Evolutionary conservation across 2,329 filamentous ascomycete genomes (phyloP).

Genomic region (Beauveria sp.): DNA sequence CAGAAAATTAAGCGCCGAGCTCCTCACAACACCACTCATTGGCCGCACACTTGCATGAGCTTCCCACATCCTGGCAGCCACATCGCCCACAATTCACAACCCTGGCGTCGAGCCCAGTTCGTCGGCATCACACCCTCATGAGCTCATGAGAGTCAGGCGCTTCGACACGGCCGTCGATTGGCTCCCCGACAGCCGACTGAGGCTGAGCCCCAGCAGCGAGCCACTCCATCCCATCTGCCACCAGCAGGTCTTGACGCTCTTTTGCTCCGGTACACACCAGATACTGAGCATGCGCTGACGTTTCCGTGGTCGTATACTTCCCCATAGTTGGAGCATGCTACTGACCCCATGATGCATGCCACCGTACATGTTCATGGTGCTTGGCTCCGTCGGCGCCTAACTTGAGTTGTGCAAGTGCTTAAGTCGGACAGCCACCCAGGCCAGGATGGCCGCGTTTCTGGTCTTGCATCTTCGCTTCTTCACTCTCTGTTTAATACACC

Average conservation of each 20-base stretch:
- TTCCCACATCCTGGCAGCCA: background rate
- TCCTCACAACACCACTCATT: conserved; percentile 7
- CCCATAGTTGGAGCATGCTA: background rate
- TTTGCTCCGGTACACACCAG: background rate
- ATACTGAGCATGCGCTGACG: background rate
- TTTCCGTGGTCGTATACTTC: background rate
- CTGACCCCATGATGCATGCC: conserved; percentile 5
- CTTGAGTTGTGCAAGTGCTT: conserved; percentile 3
- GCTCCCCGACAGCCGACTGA: background rate
- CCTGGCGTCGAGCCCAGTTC: conserved; percentile 4
- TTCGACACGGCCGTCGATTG: conserved; percentile 4
- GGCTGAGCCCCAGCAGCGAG: conserved; percentile 1
- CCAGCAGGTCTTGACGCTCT: background rate
- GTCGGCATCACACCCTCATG: conserved; percentile 1
- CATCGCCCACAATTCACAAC: background rate
- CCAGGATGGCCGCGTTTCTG: conserved; percentile 16
- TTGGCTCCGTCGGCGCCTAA: conserved; percentile 2
- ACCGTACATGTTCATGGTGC: background rate
- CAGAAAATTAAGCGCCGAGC: conserved; percentile 10
- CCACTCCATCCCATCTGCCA: conserved; percentile 1
- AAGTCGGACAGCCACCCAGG: conserved; percentile 14
- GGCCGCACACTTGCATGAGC: conserved; percentile 3
- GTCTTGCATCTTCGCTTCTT: conserved; percentile 26
- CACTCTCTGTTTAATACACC: conserved; percentile 21
- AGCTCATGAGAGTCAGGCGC: background rate